phyloP scores from a whole-genome alignment of 1,284 basidiomycete species.

The Rhodotorula mucilaginosa region DNA sequence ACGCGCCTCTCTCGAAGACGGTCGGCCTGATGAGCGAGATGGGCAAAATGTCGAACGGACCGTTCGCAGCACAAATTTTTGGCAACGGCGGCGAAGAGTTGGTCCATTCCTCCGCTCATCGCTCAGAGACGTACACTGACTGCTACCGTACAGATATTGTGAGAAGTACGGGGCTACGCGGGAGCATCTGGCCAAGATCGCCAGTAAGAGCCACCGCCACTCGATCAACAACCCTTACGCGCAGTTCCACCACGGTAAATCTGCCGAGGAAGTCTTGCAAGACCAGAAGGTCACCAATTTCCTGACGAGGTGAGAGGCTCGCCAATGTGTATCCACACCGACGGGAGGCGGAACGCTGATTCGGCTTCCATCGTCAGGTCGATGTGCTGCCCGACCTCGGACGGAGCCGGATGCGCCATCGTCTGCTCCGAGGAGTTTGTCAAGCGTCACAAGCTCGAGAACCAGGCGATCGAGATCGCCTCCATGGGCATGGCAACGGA shows the following conservation, averaged over 20 bases:
- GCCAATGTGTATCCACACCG: too few species aligned
- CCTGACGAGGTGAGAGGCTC: constrained; percentile 8
- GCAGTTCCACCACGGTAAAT: constrained; percentile 76
- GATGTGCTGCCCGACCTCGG: constrained; percentile 79
- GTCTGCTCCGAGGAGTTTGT: constrained; percentile 80
- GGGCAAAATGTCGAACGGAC: constrained; percentile 31
- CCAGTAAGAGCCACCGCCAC: constrained; percentile 77
- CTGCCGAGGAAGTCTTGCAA: constrained; percentile 61
- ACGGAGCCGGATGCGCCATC: constrained; percentile 63
- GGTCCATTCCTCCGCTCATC: neutral
- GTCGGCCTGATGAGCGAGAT: constrained; percentile 36
- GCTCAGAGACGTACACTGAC: constrained; percentile 53
- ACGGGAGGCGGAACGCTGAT: neutral
- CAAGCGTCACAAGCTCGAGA: constrained; percentile 68
- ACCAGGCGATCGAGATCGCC: constrained; percentile 70
- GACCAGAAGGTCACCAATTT: constrained; percentile 40
- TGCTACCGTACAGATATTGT: constrained; percentile 67
- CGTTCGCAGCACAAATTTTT: constrained; percentile 57
- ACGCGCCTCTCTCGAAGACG: constrained; percentile 57
- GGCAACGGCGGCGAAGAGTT: constrained; percentile 65
- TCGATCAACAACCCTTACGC: constrained; percentile 79
- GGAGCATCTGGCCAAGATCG: constrained; percentile 69
- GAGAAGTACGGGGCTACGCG: constrained; percentile 68
- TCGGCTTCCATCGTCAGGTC: constrained; percentile 47
- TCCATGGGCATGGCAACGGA: constrained; percentile 63